Conservation (phyloP, 192 early-diverging fungal species). For the Backusella tuberculispora region DNA sequence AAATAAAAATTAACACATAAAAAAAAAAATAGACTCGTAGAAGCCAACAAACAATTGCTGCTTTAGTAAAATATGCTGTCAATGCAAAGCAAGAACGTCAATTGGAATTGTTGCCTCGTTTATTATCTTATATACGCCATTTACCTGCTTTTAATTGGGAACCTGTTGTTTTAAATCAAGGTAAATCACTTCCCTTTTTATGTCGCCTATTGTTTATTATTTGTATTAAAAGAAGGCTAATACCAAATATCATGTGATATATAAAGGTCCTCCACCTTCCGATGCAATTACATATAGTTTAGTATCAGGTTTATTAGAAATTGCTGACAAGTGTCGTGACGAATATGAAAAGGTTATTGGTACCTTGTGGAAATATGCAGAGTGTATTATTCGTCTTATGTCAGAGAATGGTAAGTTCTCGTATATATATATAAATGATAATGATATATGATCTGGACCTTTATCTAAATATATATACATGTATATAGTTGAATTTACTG, state of each 20-base stretch:
- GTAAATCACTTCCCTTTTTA: conserved; percentile 23
- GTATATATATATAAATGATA: not conserved
- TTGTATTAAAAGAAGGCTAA: conserved; percentile 17
- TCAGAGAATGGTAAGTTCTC: not conserved
- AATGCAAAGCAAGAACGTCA: conserved; percentile 34
- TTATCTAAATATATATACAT: not conserved
- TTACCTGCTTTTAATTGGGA: conserved; percentile 39
- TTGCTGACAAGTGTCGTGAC: conserved; percentile 42
- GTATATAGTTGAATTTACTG: conserved; percentile 44
- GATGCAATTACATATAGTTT: conserved; percentile 51
- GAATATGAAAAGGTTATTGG: conserved; percentile 43
- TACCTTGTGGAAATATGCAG: conserved; percentile 54
- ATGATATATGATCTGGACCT: not conserved
- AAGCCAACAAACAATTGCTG: conserved; percentile 38
- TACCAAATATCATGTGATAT: not conserved
- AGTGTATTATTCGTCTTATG: conserved; percentile 29
- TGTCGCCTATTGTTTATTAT: not conserved
- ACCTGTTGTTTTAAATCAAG: conserved; percentile 32
- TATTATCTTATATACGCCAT: conserved; percentile 38
- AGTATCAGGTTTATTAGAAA: conserved; percentile 47
- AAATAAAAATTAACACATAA: not conserved
- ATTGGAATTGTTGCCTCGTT: conserved; percentile 27
- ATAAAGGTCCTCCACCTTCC: conserved; percentile 35
- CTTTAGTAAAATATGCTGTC: conserved; percentile 36
- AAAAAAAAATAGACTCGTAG: conserved; percentile 33